These are phyloP conservation scores for Phytomonas francai DNA, from an alignment of 208 protist species.

Conservation along the genomic window DNA sequence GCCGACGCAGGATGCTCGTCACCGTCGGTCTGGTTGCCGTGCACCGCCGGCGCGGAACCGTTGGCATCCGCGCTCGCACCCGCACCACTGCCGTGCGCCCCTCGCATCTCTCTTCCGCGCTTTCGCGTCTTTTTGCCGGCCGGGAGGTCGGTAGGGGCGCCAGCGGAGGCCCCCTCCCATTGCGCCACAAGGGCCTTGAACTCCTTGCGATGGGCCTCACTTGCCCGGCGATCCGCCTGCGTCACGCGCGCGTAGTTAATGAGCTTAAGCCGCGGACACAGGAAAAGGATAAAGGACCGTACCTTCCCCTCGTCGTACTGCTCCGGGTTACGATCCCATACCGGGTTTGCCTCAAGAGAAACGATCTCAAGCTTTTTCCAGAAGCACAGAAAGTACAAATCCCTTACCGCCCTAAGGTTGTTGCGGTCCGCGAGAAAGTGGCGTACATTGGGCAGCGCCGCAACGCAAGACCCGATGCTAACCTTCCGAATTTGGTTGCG, in stretches of 20 bases:
- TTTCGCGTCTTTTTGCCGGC: conserved; percentile 59
- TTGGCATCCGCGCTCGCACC: background rate
- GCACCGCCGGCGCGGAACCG: background rate
- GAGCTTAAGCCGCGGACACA: conserved; percentile 74
- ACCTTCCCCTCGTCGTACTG: conserved; percentile 31
- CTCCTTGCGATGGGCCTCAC: conserved; percentile 18
- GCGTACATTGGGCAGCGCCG: conserved; percentile 54
- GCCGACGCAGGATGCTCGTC: background rate
- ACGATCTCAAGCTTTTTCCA: conserved; percentile 71
- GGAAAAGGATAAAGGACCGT: conserved; percentile 68
- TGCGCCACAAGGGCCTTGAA: conserved; percentile 34
- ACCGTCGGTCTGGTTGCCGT: background rate
- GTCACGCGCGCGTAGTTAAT: conserved; percentile 86
- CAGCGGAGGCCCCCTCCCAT: conserved; percentile 17
- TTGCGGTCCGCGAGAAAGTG: conserved; percentile 79
- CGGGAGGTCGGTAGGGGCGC: background rate
- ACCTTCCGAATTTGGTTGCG: conserved; percentile 74
- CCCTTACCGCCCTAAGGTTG: conserved; percentile 33
- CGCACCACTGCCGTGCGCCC: conserved; percentile 15
- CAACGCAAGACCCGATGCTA: conserved; percentile 58
- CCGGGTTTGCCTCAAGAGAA: conserved; percentile 63
- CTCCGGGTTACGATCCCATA: conserved; percentile 42
- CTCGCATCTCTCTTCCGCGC: conserved; percentile 64
- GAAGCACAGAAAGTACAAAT: conserved; percentile 58
- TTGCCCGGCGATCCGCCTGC: conserved; percentile 25